These are phyloP conservation scores for Eucalyptus marginata DNA, from an alignment of 345 rosid genomes.

Conservation along the genomic window DNA sequence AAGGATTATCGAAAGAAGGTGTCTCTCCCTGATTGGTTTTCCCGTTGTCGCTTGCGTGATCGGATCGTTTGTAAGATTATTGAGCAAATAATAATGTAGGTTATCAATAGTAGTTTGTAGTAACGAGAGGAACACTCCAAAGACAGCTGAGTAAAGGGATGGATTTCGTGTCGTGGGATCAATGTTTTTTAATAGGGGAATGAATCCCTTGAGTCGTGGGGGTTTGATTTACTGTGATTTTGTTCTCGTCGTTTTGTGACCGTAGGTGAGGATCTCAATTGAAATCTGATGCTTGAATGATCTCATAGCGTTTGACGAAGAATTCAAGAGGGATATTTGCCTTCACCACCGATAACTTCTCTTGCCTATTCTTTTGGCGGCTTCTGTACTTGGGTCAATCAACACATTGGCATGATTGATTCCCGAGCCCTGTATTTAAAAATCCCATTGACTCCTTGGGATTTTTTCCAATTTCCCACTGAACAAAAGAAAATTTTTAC, in stretches of 20 bases:
- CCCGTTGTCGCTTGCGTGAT: conserved; percentile 2
- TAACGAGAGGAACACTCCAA: conserved; percentile 23
- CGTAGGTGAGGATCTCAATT: neutral
- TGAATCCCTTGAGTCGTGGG: conserved; percentile 6
- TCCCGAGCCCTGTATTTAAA: neutral
- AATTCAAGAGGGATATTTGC: neutral
- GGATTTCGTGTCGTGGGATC: conserved; percentile 15
- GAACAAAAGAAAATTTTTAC: neutral
- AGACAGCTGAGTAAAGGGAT: conserved; percentile 7
- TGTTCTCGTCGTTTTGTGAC: neutral
- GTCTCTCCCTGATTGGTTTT: neutral
- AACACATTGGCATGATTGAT: neutral
- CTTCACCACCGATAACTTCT: neutral
- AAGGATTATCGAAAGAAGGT: neutral
- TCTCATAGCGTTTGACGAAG: neutral
- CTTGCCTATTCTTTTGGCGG: neutral
- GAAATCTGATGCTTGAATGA: neutral
- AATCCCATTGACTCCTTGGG: neutral
- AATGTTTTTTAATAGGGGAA: neutral
- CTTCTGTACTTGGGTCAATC: neutral
- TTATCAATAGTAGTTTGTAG: neutral
- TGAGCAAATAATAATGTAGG: neutral
- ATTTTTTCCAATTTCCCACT: neutral
- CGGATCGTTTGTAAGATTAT: neutral
- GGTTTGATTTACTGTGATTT: neutral